Percentiles rank a stretch among this genome's conserved stretches.
phyloP scores from a whole-genome alignment of 495 filamentous ascomycete genomes.

The Lophiostoma macrostomum region DNA sequence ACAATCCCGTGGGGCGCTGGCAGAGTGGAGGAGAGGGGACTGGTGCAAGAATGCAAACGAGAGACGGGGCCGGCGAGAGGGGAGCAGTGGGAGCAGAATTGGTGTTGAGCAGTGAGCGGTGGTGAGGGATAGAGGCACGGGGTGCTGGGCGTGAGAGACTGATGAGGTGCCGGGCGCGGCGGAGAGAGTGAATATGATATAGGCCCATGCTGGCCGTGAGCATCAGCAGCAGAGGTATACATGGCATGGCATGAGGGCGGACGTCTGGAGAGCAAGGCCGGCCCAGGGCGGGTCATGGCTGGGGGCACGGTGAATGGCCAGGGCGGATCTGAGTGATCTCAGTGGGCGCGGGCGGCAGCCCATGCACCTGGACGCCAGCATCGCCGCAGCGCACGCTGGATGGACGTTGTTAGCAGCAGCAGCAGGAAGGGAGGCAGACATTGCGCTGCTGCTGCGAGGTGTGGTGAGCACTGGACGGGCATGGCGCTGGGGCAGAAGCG shows the following conservation, averaged over 20 bases:
- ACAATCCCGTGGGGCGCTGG: slow-evolving; percentile 13
- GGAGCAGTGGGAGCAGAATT: background rate
- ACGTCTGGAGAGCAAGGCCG: slow-evolving; percentile 4
- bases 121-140: background rate
- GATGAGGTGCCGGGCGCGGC: slow-evolving; percentile 8
- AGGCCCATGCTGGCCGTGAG: slow-evolving; percentile 19
- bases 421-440: slow-evolving; percentile 18
- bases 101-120: background rate
- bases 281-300: slow-evolving; percentile 13
- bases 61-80: slow-evolving; percentile 1
- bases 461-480: slow-evolving; percentile 18
- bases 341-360: slow-evolving; percentile 4
- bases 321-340: background rate
- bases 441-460: background rate
- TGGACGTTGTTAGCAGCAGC: slow-evolving; percentile 8
- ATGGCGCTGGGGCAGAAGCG: slow-evolving; percentile 7
- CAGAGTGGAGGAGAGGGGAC: background rate
- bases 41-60: slow-evolving; percentile 20
- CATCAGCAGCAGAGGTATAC: slow-evolving; percentile 18
- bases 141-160: background rate
- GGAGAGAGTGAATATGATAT: slow-evolving; percentile 13
- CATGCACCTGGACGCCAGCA: slow-evolving; percentile 21
- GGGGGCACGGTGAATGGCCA: slow-evolving; percentile 10
- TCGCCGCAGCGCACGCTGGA: slow-evolving; percentile 7
- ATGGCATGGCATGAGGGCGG: background rate